Evolutionary conservation across 2,329 filamentous ascomycete genomes (phyloP), one percentile per base, ranked within the genome.

Genomic region (Venturia oleaginea): DNA sequence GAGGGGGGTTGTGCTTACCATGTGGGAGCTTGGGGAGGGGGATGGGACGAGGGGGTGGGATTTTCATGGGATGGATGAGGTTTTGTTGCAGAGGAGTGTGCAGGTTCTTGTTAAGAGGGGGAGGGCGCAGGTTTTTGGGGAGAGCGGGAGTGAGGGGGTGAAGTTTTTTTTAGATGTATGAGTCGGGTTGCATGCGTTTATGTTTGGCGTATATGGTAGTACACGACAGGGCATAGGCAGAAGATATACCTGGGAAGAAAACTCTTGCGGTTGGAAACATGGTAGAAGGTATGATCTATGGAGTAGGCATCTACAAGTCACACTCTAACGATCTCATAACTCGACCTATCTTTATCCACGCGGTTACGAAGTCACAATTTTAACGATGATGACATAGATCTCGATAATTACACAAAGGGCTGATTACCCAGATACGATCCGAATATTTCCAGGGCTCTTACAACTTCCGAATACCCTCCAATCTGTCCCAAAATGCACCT

Each of bases 61-160:
- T 69, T 91, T 96, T 71, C 86, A 91, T 75, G 90, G 90, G n/a
- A 89, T 99, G 80, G 92, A 97, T 73, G 80, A 83, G 57, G 90
- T 92, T 30, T 76, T 96, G 67, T 81, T 99, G 71, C 84, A 89
- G 69, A 92, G 88, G 75, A 88, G 90, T 43, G 81, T 99, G 60
- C 84, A 85, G 66, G 81, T 94, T 61, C 81, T 97, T 60, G 92
- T 96, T 42, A 96, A 95, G 81, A 84, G 88, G 67, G 92, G 92
- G 69, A 96, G 90, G 77, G 93, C 92, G 17, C 93, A 97, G 76
- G 86, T 97, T 32, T 97, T 99, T 78, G 93, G 93, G 40, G 84
- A 86, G 63, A 92, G 93, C 71, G 92, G 94, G 71, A 91, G 93
- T 66, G 86, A 90, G 71, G 94, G 94, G 71, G 91, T 97, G 68